Base-by-base conservation (phyloP, 768 basidiomycete species). In the Rhizopogon rudus region DNA sequence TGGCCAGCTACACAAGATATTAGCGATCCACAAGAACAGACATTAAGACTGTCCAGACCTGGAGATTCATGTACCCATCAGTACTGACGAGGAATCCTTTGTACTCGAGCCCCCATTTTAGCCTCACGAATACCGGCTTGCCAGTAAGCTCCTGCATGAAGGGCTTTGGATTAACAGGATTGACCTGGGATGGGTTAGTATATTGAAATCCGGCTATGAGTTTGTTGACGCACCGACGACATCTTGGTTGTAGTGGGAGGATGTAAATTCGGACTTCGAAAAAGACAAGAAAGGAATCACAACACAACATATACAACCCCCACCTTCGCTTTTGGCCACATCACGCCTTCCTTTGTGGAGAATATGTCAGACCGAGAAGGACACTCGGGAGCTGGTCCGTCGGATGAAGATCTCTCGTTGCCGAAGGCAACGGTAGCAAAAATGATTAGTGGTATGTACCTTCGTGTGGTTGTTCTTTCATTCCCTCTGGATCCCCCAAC, bases 61-160 rank as follows among this genome's bases (percentile, higher is more conserved):
- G 97, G 45, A 99, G 83, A 71, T 99, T 99, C 97, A 98, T 98
- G 76, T 97, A 99, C 12, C 93, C 93, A 73, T 99, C 97, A 6
- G 97, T 98, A 66, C 92, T 95, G 61, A 99, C 97, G 60, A 99
- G 81, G 77, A 97, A 99, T 42, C 97, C 97, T 77, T 94, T 97
- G 81, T 98, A 98, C 68, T 98, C 94, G 50, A 98, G 80, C 58
- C 97, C 97, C 97, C 97, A 99, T 77, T 99, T 99, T 66, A 99
- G 83, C 57, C 85, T 84, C 59, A 98, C 97, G 66, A 86, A 91
- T 44, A 98, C 92, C 40, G 89, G 87, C 78, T 99, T 98, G 60
- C 97, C 97, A 28, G 97, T 98, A 62, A 98, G 86, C 71, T 97
- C 95, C 76, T 98, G 94, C 66, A 99, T 81, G 77, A 98, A 98